Conservation (phyloP, 208 protist genomes). For the Tritrichomonas foetus region DNA sequence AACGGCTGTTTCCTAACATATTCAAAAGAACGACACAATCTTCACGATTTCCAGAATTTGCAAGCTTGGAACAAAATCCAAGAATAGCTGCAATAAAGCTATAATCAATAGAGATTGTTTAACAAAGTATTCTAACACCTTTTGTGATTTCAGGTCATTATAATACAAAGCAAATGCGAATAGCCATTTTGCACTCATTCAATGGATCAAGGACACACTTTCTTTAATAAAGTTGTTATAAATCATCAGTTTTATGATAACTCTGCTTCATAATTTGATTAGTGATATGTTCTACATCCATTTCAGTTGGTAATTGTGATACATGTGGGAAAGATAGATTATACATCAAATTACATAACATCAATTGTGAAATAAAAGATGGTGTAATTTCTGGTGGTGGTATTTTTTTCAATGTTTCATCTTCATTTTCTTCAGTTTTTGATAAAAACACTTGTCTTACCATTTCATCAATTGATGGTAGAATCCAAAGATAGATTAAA, state of each 20-base stretch:
- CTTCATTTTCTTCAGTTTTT: neutral
- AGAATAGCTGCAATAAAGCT: neutral
- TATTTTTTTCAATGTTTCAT: neutral
- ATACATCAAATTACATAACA: neutral
- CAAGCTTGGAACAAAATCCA: neutral
- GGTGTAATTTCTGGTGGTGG: neutral
- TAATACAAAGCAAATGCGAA: neutral
- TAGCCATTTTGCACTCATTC: neutral
- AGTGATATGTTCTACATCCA: neutral
- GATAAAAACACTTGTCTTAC: no score
- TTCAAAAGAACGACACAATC: neutral
- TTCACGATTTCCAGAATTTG: neutral
- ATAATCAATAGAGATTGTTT: neutral
- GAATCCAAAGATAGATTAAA: no score
- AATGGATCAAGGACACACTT: neutral
- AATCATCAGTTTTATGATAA: neutral
- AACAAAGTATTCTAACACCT: neutral
- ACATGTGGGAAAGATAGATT: neutral
- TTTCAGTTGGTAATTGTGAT: neutral
- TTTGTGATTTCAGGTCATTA: neutral
- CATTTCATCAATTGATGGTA: no score
- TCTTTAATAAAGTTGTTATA: neutral
- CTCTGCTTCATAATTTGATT: neutral
- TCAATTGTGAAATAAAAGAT: neutral
- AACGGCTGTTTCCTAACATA: neutral